Percentiles rank a stretch among this genome's conserved stretches.
phyloP scores from a whole-genome alignment of 2,329 filamentous ascomycete genomes.

The Sordariomycetes sp. region DNA sequence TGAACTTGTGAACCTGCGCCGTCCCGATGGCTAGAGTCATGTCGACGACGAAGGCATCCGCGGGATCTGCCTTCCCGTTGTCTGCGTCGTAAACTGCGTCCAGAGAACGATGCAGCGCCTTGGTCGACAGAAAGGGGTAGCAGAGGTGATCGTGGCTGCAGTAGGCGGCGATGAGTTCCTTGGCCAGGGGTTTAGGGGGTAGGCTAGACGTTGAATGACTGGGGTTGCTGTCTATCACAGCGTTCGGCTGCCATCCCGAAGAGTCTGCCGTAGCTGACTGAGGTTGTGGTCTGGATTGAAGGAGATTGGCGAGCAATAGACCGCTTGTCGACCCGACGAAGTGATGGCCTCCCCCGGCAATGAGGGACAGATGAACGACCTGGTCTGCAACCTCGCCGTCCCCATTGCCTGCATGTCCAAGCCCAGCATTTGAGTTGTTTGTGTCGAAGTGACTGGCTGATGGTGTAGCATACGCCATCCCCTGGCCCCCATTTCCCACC shows the following conservation, averaged over 20 bases:
- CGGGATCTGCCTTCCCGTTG: slow-evolving; percentile 9
- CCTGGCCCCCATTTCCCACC: too few species aligned
- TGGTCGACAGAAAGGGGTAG: slow-evolving; percentile 28
- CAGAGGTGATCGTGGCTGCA: slow-evolving; percentile 30
- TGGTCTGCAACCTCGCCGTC: slow-evolving; percentile 25
- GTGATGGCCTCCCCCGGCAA: slow-evolving; percentile 29
- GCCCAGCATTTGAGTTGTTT: too few species aligned
- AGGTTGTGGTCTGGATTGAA: slow-evolving; percentile 15
- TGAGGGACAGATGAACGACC: slow-evolving; percentile 31
- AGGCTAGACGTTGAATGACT: slow-evolving; percentile 11
- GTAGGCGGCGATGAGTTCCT: slow-evolving; percentile 28
- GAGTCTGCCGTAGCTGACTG: background rate
- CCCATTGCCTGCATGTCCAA: slow-evolving; percentile 1
- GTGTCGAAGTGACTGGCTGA: too few species aligned
- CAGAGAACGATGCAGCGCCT: slow-evolving; percentile 14
- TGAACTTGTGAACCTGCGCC: slow-evolving; percentile 30
- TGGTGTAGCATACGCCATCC: too few species aligned
- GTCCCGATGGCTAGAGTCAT: slow-evolving; percentile 34
- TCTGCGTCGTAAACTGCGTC: slow-evolving; percentile 21
- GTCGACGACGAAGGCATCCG: slow-evolving; percentile 29
- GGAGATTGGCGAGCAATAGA: slow-evolving; percentile 29
- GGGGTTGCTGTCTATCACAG: too few species aligned
- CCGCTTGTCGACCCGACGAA: slow-evolving; percentile 31
- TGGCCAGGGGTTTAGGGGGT: slow-evolving; percentile 23
- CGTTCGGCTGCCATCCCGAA: slow-evolving; percentile 5